These are phyloP conservation scores for Thalassiosira mediterranea DNA, from an alignment of 352 stramenopile species.

Conservation along the genomic window DNA sequence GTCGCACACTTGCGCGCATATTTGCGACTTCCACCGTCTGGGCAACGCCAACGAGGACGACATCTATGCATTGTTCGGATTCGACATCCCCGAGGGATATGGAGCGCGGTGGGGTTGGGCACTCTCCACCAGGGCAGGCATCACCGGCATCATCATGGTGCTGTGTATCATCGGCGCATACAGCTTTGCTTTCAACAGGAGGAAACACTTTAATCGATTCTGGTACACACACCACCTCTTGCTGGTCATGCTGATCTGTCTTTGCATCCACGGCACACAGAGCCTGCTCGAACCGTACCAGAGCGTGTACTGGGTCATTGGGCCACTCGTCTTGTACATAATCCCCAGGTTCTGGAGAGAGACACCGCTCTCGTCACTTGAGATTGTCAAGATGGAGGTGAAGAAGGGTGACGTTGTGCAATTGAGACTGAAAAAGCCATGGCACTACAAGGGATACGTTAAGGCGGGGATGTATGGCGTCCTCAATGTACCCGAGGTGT, in stretches of 20 bases:
- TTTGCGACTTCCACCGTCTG: slow-evolving; percentile 44
- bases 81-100: slow-evolving; percentile 13
- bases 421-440: slow-evolving; percentile 15
- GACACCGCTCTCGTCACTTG: slow-evolving; percentile 12
- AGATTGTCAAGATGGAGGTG: slow-evolving; percentile 17
- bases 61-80: slow-evolving; percentile 26
- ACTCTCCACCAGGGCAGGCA: slow-evolving; percentile 15
- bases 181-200: slow-evolving; percentile 7
- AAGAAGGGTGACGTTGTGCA: slow-evolving; percentile 30
- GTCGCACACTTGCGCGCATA: slow-evolving; percentile 30
- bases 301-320: slow-evolving; percentile 44
- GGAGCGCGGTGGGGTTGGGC: slow-evolving; percentile 12
- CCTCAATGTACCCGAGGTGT: slow-evolving; percentile 86
- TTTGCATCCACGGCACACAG: slow-evolving; percentile 38
- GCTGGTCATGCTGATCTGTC: slow-evolving; percentile 32
- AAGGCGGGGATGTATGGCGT: slow-evolving; percentile 84
- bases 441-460: slow-evolving; percentile 34
- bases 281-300: slow-evolving; percentile 39
- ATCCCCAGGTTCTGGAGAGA: slow-evolving; percentile 20
- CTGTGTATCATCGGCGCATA: slow-evolving; percentile 34
- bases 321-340: slow-evolving; percentile 31
- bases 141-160: slow-evolving; percentile 49
- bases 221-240: slow-evolving; percentile 41
- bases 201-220: slow-evolving; percentile 37
- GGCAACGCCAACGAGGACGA: slow-evolving; percentile 19